Conservation (phyloP, 2,329 filamentous ascomycete genomes). For the Cladosporium sp. region DNA sequence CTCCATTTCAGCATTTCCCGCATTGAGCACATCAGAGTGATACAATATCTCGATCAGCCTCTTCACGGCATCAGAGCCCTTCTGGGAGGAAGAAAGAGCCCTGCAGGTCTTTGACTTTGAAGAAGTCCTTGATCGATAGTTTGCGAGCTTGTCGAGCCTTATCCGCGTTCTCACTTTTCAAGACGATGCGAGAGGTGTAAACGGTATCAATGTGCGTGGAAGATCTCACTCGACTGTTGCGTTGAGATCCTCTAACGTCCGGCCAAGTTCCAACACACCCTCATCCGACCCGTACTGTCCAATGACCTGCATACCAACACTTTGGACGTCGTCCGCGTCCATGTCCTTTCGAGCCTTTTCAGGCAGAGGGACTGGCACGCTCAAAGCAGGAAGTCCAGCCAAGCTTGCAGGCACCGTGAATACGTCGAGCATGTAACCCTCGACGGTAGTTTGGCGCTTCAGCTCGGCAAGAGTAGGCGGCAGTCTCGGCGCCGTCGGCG, state of each 20-base stretch:
- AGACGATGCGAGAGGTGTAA: not conserved
- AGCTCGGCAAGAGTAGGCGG: conserved; percentile 61
- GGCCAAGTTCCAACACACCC: conserved; percentile 54
- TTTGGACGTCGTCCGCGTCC: conserved; percentile 31
- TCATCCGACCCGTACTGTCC: conserved; percentile 76
- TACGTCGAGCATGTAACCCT: conserved; percentile 86
- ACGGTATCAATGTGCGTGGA: not conserved
- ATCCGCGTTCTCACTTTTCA: too few species aligned
- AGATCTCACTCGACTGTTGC: not conserved
- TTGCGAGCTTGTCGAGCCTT: too few species aligned
- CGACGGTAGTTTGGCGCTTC: conserved; percentile 50
- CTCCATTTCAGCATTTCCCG: too few species aligned
- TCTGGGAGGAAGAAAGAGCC: too few species aligned
- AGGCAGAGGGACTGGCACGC: conserved; percentile 57
- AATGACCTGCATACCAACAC: conserved; percentile 65
- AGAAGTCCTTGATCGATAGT: too few species aligned
- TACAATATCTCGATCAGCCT: too few species aligned
- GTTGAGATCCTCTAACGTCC: conserved; percentile 22
- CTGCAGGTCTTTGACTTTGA: too few species aligned
- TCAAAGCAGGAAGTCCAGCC: conserved; percentile 83
- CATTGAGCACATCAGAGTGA: too few species aligned
- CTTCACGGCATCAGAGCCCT: too few species aligned
- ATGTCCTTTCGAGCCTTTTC: conserved; percentile 10
- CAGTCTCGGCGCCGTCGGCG: conserved; percentile 75
- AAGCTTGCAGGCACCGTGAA: conserved; percentile 93